Percentiles rank a stretch among this genome's conserved stretches.
Conservation (phyloP, 495 filamentous ascomycete species). For the Podospora anserina region DNA sequence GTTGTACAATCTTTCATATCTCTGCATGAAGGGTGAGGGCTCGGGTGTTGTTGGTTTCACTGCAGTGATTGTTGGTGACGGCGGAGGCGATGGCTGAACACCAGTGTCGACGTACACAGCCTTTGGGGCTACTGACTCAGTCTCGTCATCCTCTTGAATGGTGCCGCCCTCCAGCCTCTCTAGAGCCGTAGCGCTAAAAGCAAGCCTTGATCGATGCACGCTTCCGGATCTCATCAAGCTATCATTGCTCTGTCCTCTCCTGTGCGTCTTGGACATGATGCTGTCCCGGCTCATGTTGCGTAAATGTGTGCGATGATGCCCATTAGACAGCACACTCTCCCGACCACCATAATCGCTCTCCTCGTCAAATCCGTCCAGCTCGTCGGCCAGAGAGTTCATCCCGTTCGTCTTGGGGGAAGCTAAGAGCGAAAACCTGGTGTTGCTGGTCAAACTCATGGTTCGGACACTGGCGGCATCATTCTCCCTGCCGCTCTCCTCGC, state of each 20-base stretch:
- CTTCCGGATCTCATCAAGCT: slow-evolving; percentile 50
- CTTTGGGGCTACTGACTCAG: slow-evolving; percentile 22
- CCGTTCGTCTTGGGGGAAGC: slow-evolving; percentile 55
- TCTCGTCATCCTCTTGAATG: slow-evolving; percentile 50
- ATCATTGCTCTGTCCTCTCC: slow-evolving; percentile 50
- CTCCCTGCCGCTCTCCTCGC: slow-evolving; percentile 53
- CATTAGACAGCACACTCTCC: slow-evolving; percentile 49
- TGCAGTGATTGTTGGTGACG: slow-evolving; percentile 59
- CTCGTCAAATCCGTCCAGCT: slow-evolving; percentile 75
- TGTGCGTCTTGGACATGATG: slow-evolving; percentile 42
- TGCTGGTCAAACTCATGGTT: slow-evolving; percentile 72
- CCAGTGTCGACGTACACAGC: slow-evolving; percentile 65
- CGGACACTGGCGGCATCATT: slow-evolving; percentile 77
- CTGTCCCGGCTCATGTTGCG: slow-evolving; percentile 38
- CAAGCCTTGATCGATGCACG: slow-evolving; percentile 45
- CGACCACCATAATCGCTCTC: slow-evolving; percentile 53
- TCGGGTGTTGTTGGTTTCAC: slow-evolving; percentile 43
- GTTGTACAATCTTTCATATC: slow-evolving; percentile 36
- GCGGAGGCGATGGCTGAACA: slow-evolving; percentile 77
- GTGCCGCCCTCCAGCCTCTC: slow-evolving; percentile 49
- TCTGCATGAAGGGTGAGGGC: slow-evolving; percentile 26
- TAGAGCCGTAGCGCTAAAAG: slow-evolving; percentile 47
- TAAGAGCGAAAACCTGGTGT: slow-evolving; percentile 67
- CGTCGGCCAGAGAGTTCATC: slow-evolving; percentile 80
- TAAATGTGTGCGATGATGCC: slow-evolving; percentile 29